These are phyloP conservation scores for Jatropha multifida DNA, from an alignment of 441 rosid species.

Conservation along the genomic window DNA sequence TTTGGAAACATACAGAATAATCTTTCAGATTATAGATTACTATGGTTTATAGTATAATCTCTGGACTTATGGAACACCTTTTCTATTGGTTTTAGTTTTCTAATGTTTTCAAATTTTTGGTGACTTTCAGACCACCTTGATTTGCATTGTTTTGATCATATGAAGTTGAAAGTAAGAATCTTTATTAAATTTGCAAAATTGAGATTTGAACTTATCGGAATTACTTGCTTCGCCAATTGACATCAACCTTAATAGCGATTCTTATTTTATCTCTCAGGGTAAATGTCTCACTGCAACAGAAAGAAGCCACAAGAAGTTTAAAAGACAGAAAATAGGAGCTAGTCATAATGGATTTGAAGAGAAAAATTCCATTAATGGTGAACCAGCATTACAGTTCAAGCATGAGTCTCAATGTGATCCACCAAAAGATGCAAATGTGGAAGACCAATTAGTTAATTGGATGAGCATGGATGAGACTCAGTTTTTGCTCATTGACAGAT, in stretches of 20 bases:
- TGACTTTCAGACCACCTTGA: neutral
- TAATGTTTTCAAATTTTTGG: neutral
- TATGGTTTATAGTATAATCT: too few species aligned
- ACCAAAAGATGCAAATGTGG: slow-evolving; percentile 14
- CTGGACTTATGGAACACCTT: too few species aligned
- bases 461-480: slow-evolving; percentile 41
- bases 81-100: too few species aligned
- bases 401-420: slow-evolving; percentile 7
- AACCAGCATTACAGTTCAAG: slow-evolving; percentile 23
- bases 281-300: slow-evolving; percentile 26
- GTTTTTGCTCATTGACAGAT: slow-evolving; percentile 28
- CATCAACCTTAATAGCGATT: neutral
- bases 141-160: neutral
- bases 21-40: neutral
- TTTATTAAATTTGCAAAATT: neutral
- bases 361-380: slow-evolving; percentile 19
- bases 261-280: slow-evolving; percentile 31
- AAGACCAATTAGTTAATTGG: slow-evolving; percentile 40
- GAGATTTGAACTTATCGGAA: neutral
- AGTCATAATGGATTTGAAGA: slow-evolving; percentile 21
- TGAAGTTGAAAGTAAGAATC: neutral
- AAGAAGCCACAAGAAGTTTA: slow-evolving; percentile 33
- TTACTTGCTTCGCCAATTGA: neutral
- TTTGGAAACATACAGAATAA: neutral
- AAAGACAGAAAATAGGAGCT: slow-evolving; percentile 37